A percentile compares a stretch with the other conserved stretches of the same genome.
Conservation (phyloP, 2,329 filamentous ascomycete species). For the Clonostachys solani region DNA sequence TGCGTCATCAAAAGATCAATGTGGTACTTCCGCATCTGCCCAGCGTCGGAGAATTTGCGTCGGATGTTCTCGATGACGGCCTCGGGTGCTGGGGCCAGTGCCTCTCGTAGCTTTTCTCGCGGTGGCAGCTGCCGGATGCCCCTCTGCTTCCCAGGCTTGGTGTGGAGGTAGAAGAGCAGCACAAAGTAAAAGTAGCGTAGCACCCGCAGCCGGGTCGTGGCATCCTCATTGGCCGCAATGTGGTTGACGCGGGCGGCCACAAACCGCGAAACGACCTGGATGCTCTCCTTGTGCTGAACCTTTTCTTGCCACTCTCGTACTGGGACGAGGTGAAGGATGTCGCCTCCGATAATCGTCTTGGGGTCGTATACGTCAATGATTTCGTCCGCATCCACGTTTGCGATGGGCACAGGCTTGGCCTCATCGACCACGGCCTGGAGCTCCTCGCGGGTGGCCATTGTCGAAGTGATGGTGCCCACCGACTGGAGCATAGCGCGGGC, state of each 20-base stretch:
- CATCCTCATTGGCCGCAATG: constrained; percentile 48
- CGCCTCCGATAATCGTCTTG: constrained; percentile 60
- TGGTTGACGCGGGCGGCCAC: constrained; percentile 59
- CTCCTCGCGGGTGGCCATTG: constrained; percentile 64
- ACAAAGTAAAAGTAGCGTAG: constrained; percentile 57
- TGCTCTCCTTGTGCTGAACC: constrained; percentile 50
- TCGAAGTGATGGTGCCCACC: constrained; percentile 56
- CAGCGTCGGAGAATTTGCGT: constrained; percentile 62
- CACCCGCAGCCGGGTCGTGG: constrained; percentile 48
- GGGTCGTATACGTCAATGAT: constrained; percentile 71
- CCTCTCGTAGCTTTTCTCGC: constrained; percentile 56
- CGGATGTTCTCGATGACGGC: constrained; percentile 62
- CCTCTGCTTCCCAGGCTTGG: constrained; percentile 39
- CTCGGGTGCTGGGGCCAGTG: constrained; percentile 54
- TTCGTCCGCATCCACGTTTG: constrained; percentile 62
- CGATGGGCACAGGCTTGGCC: constrained; percentile 68
- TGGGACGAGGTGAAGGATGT: constrained; percentile 63
- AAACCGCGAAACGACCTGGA: constrained; percentile 56
- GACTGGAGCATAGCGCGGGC: constrained; percentile 57
- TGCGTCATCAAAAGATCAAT: constrained; percentile 69
- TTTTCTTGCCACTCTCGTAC: constrained; percentile 73
- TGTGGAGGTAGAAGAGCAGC: constrained; percentile 45
- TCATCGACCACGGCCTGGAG: constrained; percentile 61
- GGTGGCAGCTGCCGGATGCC: constrained; percentile 49
- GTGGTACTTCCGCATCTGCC: constrained; percentile 67